phyloP scores from a whole-genome alignment of 2,329 filamentous ascomycete genomes.

The Dothideomycetes sp. region DNA sequence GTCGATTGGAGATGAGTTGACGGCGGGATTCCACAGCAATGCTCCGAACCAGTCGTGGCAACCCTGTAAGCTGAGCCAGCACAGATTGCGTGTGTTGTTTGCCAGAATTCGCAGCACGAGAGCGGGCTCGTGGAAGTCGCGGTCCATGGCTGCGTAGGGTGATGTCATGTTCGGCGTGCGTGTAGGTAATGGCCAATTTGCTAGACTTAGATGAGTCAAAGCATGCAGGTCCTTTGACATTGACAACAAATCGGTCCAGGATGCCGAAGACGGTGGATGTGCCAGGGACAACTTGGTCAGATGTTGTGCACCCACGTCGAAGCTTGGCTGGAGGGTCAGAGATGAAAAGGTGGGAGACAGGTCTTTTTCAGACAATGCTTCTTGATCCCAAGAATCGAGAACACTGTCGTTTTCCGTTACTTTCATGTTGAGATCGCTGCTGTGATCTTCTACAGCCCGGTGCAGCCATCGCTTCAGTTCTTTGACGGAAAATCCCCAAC shows the following conservation, averaged over 20 bases:
- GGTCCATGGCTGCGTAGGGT: constrained; percentile 44
- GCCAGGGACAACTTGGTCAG: constrained; percentile 52
- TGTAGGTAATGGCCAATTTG: constrained; percentile 52
- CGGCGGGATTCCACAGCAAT: constrained; percentile 22
- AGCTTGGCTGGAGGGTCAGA: constrained; percentile 19
- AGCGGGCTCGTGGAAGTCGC: constrained; percentile 48
- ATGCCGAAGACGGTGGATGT: constrained; percentile 39
- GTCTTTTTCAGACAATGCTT: constrained; percentile 20
- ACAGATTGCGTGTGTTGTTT: constrained; percentile 46
- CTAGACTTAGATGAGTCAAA: constrained; percentile 53
- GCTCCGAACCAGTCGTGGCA: constrained; percentile 48
- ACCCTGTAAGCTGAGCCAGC: constrained; percentile 54
- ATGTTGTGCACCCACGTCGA: constrained; percentile 35
- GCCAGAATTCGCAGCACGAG: constrained; percentile 48
- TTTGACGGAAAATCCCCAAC: constrained; percentile 37
- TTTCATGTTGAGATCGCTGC: not conserved
- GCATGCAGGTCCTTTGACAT: constrained; percentile 46
- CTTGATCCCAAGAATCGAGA: constrained; percentile 40
- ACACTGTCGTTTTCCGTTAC: not conserved
- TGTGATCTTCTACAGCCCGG: constrained; percentile 5
- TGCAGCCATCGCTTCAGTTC: constrained; percentile 39
- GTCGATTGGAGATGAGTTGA: not conserved
- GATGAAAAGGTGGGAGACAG: constrained; percentile 16
- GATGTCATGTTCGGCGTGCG: constrained; percentile 47
- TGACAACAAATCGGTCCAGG: constrained; percentile 47